A percentile compares a stretch with the other conserved stretches of the same genome.
Conservation (phyloP, 2,329 filamentous ascomycete genomes). For the Ophiostoma australiae region DNA sequence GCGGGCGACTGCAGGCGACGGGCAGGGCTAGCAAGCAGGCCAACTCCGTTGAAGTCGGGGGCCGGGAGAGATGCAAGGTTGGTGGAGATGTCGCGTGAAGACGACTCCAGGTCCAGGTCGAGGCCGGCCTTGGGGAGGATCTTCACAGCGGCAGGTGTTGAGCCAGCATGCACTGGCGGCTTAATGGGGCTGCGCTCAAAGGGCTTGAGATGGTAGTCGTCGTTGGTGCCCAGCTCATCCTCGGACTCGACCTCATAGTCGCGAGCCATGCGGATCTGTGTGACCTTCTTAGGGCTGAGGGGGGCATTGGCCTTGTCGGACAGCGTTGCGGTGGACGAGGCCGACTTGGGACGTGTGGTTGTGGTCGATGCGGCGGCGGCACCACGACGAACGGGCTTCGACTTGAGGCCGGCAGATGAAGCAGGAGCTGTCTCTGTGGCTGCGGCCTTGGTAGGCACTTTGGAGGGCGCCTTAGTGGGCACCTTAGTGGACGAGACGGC, state of each 20-base stretch:
- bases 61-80: constrained; percentile 28
- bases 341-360: constrained; percentile 9
- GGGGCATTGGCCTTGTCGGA: constrained; percentile 39
- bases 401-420: constrained; percentile 20
- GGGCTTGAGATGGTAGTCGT: constrained; percentile 48
- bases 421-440: constrained; percentile 28
- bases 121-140: constrained; percentile 18
- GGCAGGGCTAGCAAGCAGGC: constrained; percentile 51
- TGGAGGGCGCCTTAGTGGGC: background rate
- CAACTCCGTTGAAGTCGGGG: constrained; percentile 35
- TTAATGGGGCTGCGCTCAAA: constrained; percentile 55
- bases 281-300: constrained; percentile 61
- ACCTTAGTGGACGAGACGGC: constrained; percentile 31
- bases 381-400: constrained; percentile 29
- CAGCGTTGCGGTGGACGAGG: background rate
- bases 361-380: constrained; percentile 27
- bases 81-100: constrained; percentile 27
- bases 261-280: constrained; percentile 47
- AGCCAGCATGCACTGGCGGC: constrained; percentile 36
- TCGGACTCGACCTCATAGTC: constrained; percentile 48
- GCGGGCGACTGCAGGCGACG: constrained; percentile 49
- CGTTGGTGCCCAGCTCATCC: constrained; percentile 53
- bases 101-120: constrained; percentile 15
- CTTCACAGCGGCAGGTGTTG: constrained; percentile 31
- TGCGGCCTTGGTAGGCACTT: constrained; percentile 31